Conservation (phyloP, 2,329 filamentous ascomycete genomes). For the Xylariaceae sp. region DNA sequence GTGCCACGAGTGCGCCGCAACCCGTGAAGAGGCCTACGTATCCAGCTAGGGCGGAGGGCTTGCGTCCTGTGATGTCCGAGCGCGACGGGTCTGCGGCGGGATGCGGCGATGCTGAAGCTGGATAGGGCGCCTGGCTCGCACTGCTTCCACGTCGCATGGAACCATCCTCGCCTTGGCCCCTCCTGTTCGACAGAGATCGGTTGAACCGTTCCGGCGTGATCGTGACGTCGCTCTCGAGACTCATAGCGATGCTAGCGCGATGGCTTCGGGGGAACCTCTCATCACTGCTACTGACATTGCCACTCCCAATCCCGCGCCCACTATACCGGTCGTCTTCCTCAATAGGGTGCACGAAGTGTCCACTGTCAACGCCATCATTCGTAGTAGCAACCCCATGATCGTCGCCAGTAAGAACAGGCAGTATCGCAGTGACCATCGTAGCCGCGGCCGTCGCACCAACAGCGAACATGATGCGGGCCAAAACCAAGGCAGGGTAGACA, state of each 20-base stretch:
- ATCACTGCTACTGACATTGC: constrained; percentile 18
- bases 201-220: constrained; percentile 63
- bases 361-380: constrained; percentile 21
- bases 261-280: constrained; percentile 37
- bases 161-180: constrained; percentile 9
- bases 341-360: too few relatives aligned
- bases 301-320: background rate
- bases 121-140: constrained; percentile 17
- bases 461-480: constrained; percentile 83
- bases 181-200: constrained; percentile 31
- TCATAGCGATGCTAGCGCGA: constrained; percentile 57
- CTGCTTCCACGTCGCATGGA: constrained; percentile 11
- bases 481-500: constrained; percentile 81
- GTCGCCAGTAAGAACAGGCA: constrained; percentile 65
- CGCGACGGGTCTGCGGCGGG: constrained; percentile 4
- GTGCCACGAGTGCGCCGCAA: constrained; percentile 79
- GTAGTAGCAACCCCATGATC: constrained; percentile 28
- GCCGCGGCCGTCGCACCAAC: constrained; percentile 84
- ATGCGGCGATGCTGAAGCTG: constrained; percentile 2
- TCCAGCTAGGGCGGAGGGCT: constrained; percentile 65
- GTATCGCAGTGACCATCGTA: constrained; percentile 95
- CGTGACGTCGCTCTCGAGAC: constrained; percentile 67
- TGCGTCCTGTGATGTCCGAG: constrained; percentile 26
- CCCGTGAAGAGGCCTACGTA: constrained; percentile 91
- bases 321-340: too few relatives aligned